Evolutionary conservation across 139 green algal species (phyloP), one percentile per base, ranked within the genome.

Genomic region (Picochlorum sp.): DNA sequence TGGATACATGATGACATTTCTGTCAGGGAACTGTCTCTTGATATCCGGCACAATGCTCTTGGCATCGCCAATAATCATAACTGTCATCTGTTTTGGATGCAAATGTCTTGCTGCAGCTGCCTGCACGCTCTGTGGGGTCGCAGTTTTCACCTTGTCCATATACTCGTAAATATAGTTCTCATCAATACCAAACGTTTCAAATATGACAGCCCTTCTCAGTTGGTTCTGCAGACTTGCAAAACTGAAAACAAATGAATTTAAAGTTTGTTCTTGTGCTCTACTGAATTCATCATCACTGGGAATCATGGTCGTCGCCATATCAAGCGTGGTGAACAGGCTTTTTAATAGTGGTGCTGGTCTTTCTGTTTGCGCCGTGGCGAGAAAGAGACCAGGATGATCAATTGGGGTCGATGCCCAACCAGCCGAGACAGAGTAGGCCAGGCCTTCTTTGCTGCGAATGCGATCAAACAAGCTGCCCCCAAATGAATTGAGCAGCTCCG

Each of bases 211-310:
- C 20, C 83, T 73, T 71, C 80, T 68, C 55, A 95, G 67, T 67
- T 92, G 85, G 5, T 59, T 45, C 20, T 65, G 15, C 15, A 59
- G 77, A 34, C 62, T 79, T 1, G 87, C 67, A 78, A 92, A 95
- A 65, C 90, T 88, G 69, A 95, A 95, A 10, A 93, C 83, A 73
- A 92, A 92, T 7, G 45, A 58, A 68, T 94, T 93, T 9, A 94
- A 66, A 7, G 63, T 66, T 56, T 80, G 70, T 3, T 79, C 64
- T 64, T 86, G 80, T 20, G 85, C 79, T 15, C 63, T 50, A 7
- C 45, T 57, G 34, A 86, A 16, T 37, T 71, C 70, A 15, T 55
- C 41, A 14, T 49, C 49, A 14, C 37, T 60, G 9, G 63, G 63
- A 15, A 26, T 51, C 14, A 41, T 54, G 24, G 66, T 51, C 2